Evolutionary conservation across 495 filamentous ascomycete species (phyloP), one percentile per base, ranked within the genome.

Genomic region (Chaetomium tenue): DNA sequence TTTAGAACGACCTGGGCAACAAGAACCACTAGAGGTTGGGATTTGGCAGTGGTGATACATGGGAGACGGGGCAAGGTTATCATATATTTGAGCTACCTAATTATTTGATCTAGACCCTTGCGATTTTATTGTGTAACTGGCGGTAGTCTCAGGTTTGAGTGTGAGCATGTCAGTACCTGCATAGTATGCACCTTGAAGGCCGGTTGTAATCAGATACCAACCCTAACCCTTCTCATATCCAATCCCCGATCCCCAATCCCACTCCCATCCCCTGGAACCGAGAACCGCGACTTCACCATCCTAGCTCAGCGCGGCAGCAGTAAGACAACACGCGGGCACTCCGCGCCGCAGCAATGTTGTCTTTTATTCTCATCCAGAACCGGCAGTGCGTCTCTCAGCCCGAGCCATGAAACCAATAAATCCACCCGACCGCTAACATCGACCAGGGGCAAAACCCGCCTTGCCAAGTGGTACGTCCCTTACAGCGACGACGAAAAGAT

Each of bases 391-490:
- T 37, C 16, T 18, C 23, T 40, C 37, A 59, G 30, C 30, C 1
- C 16, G 12, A 47, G 33, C 33, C 6, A 37, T 37, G 33, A 6
- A 7, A 37, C 33, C 33, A 37, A 37, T 37, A 37, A 37, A 37
- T 8, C 33, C 33, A 37, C 33, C 5, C 33, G 33, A 37, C 5
- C 33, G 33, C 33, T 37, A 37, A 37, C 33, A 37, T 11, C 6
- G 8, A 37, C 63, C 77, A 97, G 94, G 85, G 94, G 94, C 78
- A 98, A 98, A 81, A 98, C 94, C 70, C 90, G 94, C 42, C 87
- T 98, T 60, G 94, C 94, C 60, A 98, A 98, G 81, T 98, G 93
- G 93, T 98, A 98, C 81, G 89, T 91, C 66, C 93, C 94, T 50
- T 97, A 97, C 84, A 93, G 86, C 79, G 92, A 97, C 81, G 92